phyloP scores from a whole-genome alignment of 1,284 basidiomycete genomes.

The Tremellales sp. region DNA sequence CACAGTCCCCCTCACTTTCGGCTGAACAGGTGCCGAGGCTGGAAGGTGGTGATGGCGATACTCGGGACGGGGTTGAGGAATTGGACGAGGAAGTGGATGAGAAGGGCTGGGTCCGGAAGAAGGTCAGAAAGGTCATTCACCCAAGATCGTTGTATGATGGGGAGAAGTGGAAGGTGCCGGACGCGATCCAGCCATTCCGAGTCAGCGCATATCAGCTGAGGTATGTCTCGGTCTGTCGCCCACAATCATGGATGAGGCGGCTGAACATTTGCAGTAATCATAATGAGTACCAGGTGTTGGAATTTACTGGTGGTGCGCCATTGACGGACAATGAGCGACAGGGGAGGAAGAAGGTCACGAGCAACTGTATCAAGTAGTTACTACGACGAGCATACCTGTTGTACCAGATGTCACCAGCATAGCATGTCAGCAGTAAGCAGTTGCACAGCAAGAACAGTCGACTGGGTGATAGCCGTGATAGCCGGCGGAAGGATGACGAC shows the following conservation, averaged over 20 bases:
- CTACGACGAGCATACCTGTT: too few species aligned
- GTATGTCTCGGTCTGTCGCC: conserved; percentile 48
- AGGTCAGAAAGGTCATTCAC: conserved; percentile 10
- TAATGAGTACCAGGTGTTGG: conserved; percentile 45
- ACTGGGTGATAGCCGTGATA: too few species aligned
- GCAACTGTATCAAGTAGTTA: too few species aligned
- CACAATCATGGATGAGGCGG: neutral
- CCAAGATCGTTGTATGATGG: neutral
- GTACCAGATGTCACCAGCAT: too few species aligned
- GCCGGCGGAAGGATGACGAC: too few species aligned
- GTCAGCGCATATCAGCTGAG: conserved; percentile 52
- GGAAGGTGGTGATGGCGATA: neutral
- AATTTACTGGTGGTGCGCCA: conserved; percentile 34
- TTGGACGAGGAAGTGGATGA: conserved; percentile 36
- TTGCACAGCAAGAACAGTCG: too few species aligned
- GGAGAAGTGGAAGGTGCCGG: conserved; percentile 33
- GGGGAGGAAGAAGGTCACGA: conserved; percentile 53
- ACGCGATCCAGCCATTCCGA: conserved; percentile 54
- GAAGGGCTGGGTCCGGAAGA: conserved; percentile 44
- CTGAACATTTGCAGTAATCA: conserved; percentile 24
- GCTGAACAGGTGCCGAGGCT: neutral
- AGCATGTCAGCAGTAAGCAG: too few species aligned
- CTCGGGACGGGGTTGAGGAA: conserved; percentile 8
- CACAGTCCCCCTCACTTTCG: neutral
- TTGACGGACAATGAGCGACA: conserved; percentile 53